Evolutionary conservation across 192 early-diverging fungal species (phyloP), one percentile per base, ranked within the genome.

Genomic region (Gamsiella multidivaricata): DNA sequence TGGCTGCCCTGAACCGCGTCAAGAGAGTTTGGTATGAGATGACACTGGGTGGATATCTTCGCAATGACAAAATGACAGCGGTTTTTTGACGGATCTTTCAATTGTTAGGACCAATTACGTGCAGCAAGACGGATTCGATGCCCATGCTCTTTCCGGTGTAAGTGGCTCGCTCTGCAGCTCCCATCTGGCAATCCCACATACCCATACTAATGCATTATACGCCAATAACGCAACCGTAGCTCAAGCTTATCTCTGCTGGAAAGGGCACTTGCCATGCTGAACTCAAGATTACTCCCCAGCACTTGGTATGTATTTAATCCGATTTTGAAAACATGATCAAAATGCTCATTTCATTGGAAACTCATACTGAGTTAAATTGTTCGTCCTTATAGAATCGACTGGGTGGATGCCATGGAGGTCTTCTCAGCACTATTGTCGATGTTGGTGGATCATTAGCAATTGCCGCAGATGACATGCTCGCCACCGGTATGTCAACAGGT

Each of bases 401-500:
- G 2, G 53, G 71, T 37, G 67, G 75, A 28, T 69, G 82, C 17
- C 87, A 88, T 65, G 87, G 87, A 42, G 87, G 87, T 25, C 43
- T 88, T 22, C 67, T 84, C n/a, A 78, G 82, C 49, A 85, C 85
- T 5, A 76, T 85, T 47, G 82, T 88, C 47, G 87, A 86, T 62
- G 61, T 85, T 41, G 85, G 83, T 25, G 87, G 87, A 3, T 86
- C 87, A 22, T 60, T 88, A 53, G 85, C 85, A 15, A 69, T 88
- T 23, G 82, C 83, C 2, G 70, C 87, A 33, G 81, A 83, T 20
- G 82, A 80, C 8, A 67, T 88, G 56, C 72, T 75, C 58, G 70
- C 82, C 10, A 88, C 87, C 28, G 87, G 87, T 15, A 80, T 88
- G 5, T 84, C 82, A 18, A 88, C 87, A 12, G 71, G 69, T 71